These are phyloP conservation scores for Aspergillus olivimuriae DNA, from an alignment of 495 filamentous ascomycete genomes.

Conservation along the genomic window DNA sequence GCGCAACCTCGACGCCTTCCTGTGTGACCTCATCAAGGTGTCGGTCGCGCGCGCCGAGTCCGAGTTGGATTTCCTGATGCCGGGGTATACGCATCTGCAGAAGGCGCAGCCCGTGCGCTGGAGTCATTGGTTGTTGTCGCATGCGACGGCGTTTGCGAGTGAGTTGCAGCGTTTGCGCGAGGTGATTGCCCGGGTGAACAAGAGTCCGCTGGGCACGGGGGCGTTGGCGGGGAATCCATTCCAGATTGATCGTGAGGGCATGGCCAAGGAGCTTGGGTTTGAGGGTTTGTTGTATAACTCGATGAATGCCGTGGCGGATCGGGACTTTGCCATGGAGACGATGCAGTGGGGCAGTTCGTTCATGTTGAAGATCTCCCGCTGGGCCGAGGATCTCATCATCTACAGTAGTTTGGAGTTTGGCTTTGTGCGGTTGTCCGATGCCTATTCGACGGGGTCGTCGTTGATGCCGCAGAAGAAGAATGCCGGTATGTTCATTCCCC, in stretches of 20 bases:
- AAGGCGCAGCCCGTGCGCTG: slow-evolving; percentile 86
- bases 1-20: slow-evolving; percentile 58
- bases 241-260: slow-evolving; percentile 77
- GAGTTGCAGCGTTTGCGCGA: slow-evolving; percentile 78
- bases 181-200: slow-evolving; percentile 68
- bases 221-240: slow-evolving; percentile 92
- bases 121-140: slow-evolving; percentile 80
- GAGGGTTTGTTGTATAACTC: slow-evolving; percentile 76
- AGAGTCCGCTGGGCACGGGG: slow-evolving; percentile 73
- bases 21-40: slow-evolving; percentile 66
- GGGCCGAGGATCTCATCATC: slow-evolving; percentile 86
- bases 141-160: slow-evolving; percentile 66
- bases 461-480: slow-evolving; percentile 90
- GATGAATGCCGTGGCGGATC: slow-evolving; percentile 75
- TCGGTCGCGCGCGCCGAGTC: slow-evolving; percentile 67
- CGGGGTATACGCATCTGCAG: slow-evolving; percentile 84
- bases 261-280: slow-evolving; percentile 87
- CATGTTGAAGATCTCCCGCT: slow-evolving; percentile 82
- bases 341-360: slow-evolving; percentile 84
- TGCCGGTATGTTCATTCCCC: slow-evolving; percentile 18
- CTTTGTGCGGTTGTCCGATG: slow-evolving; percentile 77
- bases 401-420: slow-evolving; percentile 79
- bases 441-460: slow-evolving; percentile 76
- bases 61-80: slow-evolving; percentile 62
- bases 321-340: slow-evolving; percentile 85